A percentile compares a stretch with the other conserved stretches of the same genome.
phyloP scores from a whole-genome alignment of 1,284 basidiomycete genomes.

The Somion occarium region DNA sequence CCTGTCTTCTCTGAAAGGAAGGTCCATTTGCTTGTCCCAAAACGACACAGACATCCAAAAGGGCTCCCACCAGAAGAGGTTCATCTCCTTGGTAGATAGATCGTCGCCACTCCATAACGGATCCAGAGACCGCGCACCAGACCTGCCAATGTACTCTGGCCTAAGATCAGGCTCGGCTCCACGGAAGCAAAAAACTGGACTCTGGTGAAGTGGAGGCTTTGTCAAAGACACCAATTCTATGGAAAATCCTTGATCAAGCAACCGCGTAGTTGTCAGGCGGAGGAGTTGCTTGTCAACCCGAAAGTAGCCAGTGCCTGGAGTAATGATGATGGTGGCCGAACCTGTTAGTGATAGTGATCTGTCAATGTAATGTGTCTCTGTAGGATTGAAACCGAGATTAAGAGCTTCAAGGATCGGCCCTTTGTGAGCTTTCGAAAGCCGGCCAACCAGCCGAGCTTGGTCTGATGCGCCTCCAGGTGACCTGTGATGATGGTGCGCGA shows the following conservation, averaged over 20 bases:
- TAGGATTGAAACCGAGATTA: constrained; percentile 90
- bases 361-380: constrained; percentile 95
- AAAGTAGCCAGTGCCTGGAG: constrained; percentile 94
- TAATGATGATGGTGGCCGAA: constrained; percentile 79
- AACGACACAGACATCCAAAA: constrained; percentile 80
- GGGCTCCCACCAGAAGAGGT: constrained; percentile 80
- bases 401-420: constrained; percentile 94
- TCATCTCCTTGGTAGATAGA: constrained; percentile 32
- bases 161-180: constrained; percentile 46
- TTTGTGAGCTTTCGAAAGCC: constrained; percentile 85
- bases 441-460: constrained; percentile 72
- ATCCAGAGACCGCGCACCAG: constrained; percentile 53
- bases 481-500: constrained; percentile 82
- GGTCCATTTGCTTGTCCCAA: constrained; percentile 83
- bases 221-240: constrained; percentile 88
- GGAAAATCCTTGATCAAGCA: constrained; percentile 92
- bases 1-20: constrained; percentile 85
- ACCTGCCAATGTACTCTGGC: constrained; percentile 34
- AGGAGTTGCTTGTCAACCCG: constrained; percentile 89
- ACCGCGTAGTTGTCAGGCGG: constrained; percentile 90
- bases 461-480: constrained; percentile 31
- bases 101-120: constrained; percentile 81
- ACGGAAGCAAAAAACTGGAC: constrained; percentile 83
- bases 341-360: constrained; percentile 94
- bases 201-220: constrained; percentile 91